These are phyloP conservation scores for Udeniomyces megalosporus DNA, from an alignment of 768 basidiomycete genomes.

Conservation along the genomic window DNA sequence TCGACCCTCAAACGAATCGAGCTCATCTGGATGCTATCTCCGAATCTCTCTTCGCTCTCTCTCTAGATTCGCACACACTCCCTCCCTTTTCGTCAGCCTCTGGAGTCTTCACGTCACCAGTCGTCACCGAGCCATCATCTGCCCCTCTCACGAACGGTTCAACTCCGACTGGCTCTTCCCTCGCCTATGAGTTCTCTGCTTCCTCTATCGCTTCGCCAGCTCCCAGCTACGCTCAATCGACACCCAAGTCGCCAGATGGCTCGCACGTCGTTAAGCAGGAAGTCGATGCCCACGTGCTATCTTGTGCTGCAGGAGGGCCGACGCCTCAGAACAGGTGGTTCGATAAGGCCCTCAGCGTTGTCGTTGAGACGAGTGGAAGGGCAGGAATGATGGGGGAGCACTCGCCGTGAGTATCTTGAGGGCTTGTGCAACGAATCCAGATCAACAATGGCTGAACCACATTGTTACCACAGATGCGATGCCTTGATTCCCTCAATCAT, in stretches of 20 bases:
- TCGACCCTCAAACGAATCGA: conserved; percentile 49
- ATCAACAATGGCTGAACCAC: too few relatives aligned
- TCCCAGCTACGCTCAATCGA: too few relatives aligned
- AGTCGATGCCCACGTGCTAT: conserved; percentile 58
- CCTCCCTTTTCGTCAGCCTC: conserved; percentile 8
- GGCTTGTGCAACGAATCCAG: too few relatives aligned
- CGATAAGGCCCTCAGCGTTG: conserved; percentile 69
- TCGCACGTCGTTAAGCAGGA: conserved; percentile 27
- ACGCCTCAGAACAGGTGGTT: conserved; percentile 69
- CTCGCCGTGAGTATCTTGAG: conserved; percentile 35
- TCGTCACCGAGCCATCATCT: too few relatives aligned
- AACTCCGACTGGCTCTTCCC: too few relatives aligned
- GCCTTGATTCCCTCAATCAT: conserved; percentile 78
- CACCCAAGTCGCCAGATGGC: too few relatives aligned
- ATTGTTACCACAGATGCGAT: conserved; percentile 37
- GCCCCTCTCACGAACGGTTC: conserved; percentile 3
- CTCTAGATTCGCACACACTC: conserved; percentile 59
- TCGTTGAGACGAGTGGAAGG: conserved; percentile 69
- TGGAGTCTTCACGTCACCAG: too few relatives aligned
- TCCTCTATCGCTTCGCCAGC: conserved; percentile 6
- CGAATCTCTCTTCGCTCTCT: conserved; percentile 60
- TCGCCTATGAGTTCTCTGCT: conserved; percentile 15
- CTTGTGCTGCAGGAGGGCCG: conserved; percentile 46
- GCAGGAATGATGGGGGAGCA: conserved; percentile 83
- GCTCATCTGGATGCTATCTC: conserved; percentile 47